Conservation (phyloP, 805 yeast species). For the Kluyveromyces dobzhanskii region DNA sequence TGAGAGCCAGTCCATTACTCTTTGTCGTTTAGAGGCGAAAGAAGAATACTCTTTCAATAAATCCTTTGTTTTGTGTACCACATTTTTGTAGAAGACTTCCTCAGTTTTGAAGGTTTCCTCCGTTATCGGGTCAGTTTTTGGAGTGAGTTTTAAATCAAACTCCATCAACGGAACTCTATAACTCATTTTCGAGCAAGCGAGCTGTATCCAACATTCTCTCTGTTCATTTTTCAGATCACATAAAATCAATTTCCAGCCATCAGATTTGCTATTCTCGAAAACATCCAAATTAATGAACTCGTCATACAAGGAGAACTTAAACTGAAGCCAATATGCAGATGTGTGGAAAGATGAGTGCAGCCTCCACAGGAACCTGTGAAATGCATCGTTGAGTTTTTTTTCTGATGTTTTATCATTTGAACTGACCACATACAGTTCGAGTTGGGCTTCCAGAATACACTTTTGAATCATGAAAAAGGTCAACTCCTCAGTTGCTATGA, state of each 20-base stretch:
- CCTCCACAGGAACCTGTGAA: slow-evolving; percentile 10
- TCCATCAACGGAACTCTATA: slow-evolving; percentile 12
- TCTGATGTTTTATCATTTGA: neutral
- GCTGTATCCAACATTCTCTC: slow-evolving; percentile 32
- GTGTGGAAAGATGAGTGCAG: slow-evolving; percentile 10
- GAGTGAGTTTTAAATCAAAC: slow-evolving; percentile 3
- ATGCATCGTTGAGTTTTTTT: neutral
- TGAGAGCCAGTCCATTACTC: slow-evolving; percentile 65
- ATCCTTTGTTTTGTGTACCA: slow-evolving; percentile 44
- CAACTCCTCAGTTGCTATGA: slow-evolving; percentile 12
- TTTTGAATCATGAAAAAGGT: slow-evolving; percentile 15
- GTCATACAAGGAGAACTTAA: slow-evolving; percentile 16
- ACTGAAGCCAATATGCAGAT: slow-evolving; percentile 13
- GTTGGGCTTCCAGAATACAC: slow-evolving; percentile 19
- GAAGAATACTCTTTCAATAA: slow-evolving; percentile 13
- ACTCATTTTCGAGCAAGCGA: slow-evolving; percentile 13
- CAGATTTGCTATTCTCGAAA: slow-evolving; percentile 3
- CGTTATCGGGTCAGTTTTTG: slow-evolving; percentile 8
- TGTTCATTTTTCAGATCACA: slow-evolving; percentile 32
- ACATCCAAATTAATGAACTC: slow-evolving; percentile 10
- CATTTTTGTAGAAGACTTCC: slow-evolving; percentile 27
- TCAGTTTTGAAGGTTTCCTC: slow-evolving; percentile 14
- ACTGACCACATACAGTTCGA: slow-evolving; percentile 5
- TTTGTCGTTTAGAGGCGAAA: slow-evolving; percentile 34
- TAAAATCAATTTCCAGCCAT: slow-evolving; percentile 18